Evolutionary conservation across 805 yeast genomes (phyloP), one percentile per base, ranked within the genome.

Genomic region (Starmerella stigmatis): DNA sequence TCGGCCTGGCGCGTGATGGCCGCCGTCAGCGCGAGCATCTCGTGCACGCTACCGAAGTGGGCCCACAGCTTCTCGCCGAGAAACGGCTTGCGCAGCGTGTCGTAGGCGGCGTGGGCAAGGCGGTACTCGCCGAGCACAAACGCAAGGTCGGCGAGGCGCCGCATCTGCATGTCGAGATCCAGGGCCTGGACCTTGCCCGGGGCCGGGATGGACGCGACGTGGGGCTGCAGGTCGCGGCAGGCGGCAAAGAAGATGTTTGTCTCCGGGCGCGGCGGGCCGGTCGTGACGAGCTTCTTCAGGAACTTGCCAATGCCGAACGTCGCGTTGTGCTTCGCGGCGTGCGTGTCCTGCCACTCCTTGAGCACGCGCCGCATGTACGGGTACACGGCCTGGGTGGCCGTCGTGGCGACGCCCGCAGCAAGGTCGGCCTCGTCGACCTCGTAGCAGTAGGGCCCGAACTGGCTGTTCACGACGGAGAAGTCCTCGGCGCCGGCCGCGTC

Each of bases 111-210:
- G 57, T 81, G 80, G 3, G 96, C 92, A 47, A 76, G 78, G 60
- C 79, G 79, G 68, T 81, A 89, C 65, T 92, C 96, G 29, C 86
- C 74, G n/a, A 88, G 64, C 78, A 92, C 84, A 57, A 89, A 77
- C 6, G 86, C 78, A 85, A 94, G 85, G 61, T 92, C 98, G 0
- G 94, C 97, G 22, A 89, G 66, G 58, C 82, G 81, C 41, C 97
- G 69, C 22, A 86, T 70, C 34, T 75, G 70, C 58, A 84, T 81
- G 55, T 86, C 96, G 1, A 46, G 16, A 19, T 50, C 50, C 20
- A 46, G 28, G 23, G 33, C 27, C 13, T 17, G 34, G 15, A 17
- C 28, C 23, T 35, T 36, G n/a, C 49, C 39, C 26, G 46, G 44
- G 10, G 47, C 51, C n/a, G 54, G 54, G 15, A 50, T 50, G 5